Evolutionary conservation across 2,329 filamentous ascomycete species (phyloP).

Genomic region (Paecilomyces fulvus): DNA sequence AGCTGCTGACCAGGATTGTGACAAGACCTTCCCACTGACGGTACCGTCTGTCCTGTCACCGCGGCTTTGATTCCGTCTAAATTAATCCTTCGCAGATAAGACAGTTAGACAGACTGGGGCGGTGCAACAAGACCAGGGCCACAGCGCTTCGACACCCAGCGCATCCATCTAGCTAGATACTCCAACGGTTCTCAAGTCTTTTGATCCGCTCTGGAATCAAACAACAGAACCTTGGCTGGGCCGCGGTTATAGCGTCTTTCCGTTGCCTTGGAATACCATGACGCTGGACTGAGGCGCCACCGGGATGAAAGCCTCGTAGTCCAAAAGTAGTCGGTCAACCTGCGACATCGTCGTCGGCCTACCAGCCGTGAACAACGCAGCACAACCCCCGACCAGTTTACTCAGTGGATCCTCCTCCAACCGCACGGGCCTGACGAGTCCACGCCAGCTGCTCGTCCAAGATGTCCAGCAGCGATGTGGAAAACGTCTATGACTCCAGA

Average conservation of each 20-base stretch:
- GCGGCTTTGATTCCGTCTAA: neutral
- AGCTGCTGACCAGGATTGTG: neutral
- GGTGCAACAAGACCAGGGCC: too few relatives aligned
- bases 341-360: slow-evolving; percentile 27
- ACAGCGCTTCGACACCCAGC: neutral
- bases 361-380: slow-evolving; percentile 32
- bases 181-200: neutral
- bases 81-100: neutral
- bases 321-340: slow-evolving; percentile 20
- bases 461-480: slow-evolving; percentile 36
- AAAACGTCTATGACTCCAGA: slow-evolving; percentile 31
- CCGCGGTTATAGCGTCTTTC: slow-evolving; percentile 9
- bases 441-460: slow-evolving; percentile 23
- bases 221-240: neutral
- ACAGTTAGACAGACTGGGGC: neutral
- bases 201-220: neutral
- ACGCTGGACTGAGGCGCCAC: slow-evolving; percentile 26
- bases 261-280: slow-evolving; percentile 22
- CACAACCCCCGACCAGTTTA: slow-evolving; percentile 14
- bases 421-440: slow-evolving; percentile 22
- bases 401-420: slow-evolving; percentile 8
- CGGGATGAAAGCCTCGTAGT: slow-evolving; percentile 31
- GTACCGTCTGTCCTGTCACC: neutral
- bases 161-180: neutral
- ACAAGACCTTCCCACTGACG: neutral